phyloP scores from a whole-genome alignment of 208 protist species.

The Trypanosoma scelopori region DNA sequence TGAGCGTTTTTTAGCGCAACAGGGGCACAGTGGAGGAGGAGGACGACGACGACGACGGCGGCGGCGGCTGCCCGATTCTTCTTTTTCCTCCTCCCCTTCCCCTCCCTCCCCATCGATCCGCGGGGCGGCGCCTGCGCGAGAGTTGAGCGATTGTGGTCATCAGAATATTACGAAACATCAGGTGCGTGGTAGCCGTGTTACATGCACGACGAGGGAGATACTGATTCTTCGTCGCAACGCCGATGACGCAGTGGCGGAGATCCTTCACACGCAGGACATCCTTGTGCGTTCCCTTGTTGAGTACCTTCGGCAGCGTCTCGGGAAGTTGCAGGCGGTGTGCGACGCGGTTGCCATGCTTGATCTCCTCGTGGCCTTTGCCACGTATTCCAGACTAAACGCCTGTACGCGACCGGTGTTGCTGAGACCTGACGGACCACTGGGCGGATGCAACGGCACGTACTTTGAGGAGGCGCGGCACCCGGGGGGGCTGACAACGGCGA shows the following conservation, averaged over 20 bases:
- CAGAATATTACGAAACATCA: conserved; percentile 23
- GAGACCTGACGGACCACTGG: conserved; percentile 5
- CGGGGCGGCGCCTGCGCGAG: neutral
- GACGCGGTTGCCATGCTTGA: conserved; percentile 91
- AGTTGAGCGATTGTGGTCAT: neutral
- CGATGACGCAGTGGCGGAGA: conserved; percentile 52
- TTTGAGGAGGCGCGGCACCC: conserved; percentile 39
- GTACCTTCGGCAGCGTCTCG: conserved; percentile 56
- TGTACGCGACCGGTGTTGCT: conserved; percentile 45
- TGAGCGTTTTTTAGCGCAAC: conserved; percentile 2
- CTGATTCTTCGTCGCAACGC: conserved; percentile 60
- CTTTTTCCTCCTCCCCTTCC: no score
- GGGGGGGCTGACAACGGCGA: conserved; percentile 24
- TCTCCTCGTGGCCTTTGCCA: conserved; percentile 70
- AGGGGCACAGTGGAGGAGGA: no score
- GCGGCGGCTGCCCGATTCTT: no score
- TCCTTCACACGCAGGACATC: conserved; percentile 59
- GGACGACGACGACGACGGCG: no score
- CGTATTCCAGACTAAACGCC: conserved; percentile 48
- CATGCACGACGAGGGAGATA: conserved; percentile 79
- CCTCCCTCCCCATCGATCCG: neutral
- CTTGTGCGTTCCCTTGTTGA: conserved; percentile 56
- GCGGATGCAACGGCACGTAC: conserved; percentile 33
- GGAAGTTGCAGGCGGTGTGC: conserved; percentile 75
- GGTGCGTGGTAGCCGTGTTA: conserved; percentile 32